Evolutionary conservation across 129 eudicot genomes (phyloP).

Genomic region (Helichrysum umbraculigerum): DNA sequence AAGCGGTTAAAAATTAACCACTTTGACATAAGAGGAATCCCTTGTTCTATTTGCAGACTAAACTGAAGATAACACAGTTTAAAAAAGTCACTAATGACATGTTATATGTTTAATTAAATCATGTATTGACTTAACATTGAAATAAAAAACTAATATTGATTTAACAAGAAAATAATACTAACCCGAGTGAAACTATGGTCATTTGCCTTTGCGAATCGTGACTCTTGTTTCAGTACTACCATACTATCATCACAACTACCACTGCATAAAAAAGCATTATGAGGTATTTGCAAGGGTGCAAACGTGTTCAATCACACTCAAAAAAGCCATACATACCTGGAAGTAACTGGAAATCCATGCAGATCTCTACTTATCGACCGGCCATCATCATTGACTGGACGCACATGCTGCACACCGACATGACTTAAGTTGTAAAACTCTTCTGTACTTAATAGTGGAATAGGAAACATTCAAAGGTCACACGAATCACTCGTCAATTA

Average conservation of each 20-base stretch:
- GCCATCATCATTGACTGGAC: constrained; percentile 84
- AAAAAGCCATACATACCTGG: constrained; percentile 57
- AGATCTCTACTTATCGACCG: constrained; percentile 73
- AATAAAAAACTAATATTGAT: background rate
- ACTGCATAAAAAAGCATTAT: constrained; percentile 46
- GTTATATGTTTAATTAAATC: background rate
- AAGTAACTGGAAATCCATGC: constrained; percentile 92
- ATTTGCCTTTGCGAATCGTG: constrained; percentile 81
- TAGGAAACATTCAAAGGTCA: constrained; percentile 5
- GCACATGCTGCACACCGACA: constrained; percentile 72
- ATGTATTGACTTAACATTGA: constrained; percentile 11
- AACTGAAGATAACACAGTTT: constrained; percentile 49
- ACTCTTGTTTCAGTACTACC: constrained; percentile 88
- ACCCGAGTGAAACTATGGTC: constrained; percentile 80
- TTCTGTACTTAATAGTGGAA: background rate
- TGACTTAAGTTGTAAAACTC: background rate
- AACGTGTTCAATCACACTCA: background rate
- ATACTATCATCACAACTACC: constrained; percentile 81
- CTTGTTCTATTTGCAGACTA: constrained; percentile 92
- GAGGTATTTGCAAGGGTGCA: constrained; percentile 5
- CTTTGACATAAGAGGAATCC: constrained; percentile 79
- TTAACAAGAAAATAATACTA: constrained; percentile 27
- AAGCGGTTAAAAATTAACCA: constrained; percentile 91
- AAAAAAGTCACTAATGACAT: constrained; percentile 2
- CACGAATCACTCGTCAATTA: constrained; percentile 5